phyloP scores from a whole-genome alignment of 805 yeast species.

The Sugiyamaella qingdaonensis region DNA sequence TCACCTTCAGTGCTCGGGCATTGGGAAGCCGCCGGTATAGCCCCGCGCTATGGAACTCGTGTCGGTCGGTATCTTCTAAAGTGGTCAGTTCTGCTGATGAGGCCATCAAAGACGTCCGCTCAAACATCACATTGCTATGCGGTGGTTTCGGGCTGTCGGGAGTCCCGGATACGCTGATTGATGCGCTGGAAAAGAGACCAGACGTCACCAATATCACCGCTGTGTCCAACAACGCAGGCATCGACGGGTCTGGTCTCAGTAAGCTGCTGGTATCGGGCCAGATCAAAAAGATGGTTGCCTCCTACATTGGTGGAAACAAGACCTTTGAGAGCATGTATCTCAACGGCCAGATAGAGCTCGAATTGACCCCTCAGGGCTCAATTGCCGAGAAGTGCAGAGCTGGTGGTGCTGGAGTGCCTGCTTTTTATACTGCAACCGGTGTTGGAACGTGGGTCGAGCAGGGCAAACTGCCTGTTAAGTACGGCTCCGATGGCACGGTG shows the following conservation, averaged over 20 bases:
- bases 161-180: conserved; percentile 40
- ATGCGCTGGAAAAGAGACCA: conserved; percentile 32
- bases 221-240: conserved; percentile 44
- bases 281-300: conserved; percentile 39
- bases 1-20: not conserved
- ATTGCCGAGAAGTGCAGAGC: conserved; percentile 43
- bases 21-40: not conserved
- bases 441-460: conserved; percentile 45
- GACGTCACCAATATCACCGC: conserved; percentile 37
- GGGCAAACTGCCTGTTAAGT: conserved; percentile 41
- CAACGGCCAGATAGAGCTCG: conserved; percentile 39
- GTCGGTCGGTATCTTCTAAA: not conserved
- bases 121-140: conserved; percentile 35
- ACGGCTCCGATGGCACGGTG: conserved; percentile 34
- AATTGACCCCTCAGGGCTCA: conserved; percentile 44
- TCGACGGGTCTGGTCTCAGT: conserved; percentile 40
- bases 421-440: conserved; percentile 44
- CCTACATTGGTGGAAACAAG: conserved; percentile 41
- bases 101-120: conserved; percentile 19
- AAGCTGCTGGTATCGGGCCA: conserved; percentile 39
- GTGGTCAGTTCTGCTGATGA: conserved; percentile 10
- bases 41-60: not conserved
- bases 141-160: conserved; percentile 46
- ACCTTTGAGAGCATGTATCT: conserved; percentile 39
- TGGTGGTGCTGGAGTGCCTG: conserved; percentile 46